Evolutionary conservation across 106 monocot genomes (phyloP).

Genomic region (Apostasia ramifera): DNA sequence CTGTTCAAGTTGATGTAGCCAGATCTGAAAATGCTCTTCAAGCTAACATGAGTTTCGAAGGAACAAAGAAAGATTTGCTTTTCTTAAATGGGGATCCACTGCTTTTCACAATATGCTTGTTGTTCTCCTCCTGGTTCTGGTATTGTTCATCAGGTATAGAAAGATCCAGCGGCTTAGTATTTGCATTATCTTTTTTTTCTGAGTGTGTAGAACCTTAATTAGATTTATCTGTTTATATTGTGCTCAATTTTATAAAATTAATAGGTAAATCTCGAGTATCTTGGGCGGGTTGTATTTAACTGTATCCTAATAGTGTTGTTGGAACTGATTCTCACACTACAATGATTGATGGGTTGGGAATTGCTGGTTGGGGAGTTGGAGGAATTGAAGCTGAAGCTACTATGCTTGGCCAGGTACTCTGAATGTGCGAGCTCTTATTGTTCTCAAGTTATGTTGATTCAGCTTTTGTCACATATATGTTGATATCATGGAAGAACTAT

Average conservation of each 20-base stretch:
- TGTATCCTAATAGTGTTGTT: conserved; percentile 93
- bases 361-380: conserved; percentile 66
- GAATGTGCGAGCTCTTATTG: neutral
- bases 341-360: conserved; percentile 93
- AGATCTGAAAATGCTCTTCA: conserved; percentile 91
- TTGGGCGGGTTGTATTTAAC: conserved; percentile 92
- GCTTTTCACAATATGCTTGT: conserved; percentile 97
- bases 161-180: neutral
- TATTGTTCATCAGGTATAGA: conserved; percentile 89
- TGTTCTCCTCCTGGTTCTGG: conserved; percentile 96
- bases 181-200: neutral
- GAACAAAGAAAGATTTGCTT: conserved; percentile 92
- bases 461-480: too few relatives aligned
- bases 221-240: too few relatives aligned
- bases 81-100: conserved; percentile 94
- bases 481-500: too few relatives aligned
- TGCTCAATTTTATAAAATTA: conserved; percentile 4
- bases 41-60: conserved; percentile 83
- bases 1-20: conserved; percentile 86
- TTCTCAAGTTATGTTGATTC: too few relatives aligned
- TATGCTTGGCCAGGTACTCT: conserved; percentile 91
- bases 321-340: conserved; percentile 97
- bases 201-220: neutral
- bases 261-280: conserved; percentile 96
- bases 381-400: conserved; percentile 97